Percentiles rank a stretch among this genome's conserved stretches.
Evolutionary conservation across 1,139 yeast genomes (phyloP).

Genomic region (Nakaseomyces nivariensis): DNA sequence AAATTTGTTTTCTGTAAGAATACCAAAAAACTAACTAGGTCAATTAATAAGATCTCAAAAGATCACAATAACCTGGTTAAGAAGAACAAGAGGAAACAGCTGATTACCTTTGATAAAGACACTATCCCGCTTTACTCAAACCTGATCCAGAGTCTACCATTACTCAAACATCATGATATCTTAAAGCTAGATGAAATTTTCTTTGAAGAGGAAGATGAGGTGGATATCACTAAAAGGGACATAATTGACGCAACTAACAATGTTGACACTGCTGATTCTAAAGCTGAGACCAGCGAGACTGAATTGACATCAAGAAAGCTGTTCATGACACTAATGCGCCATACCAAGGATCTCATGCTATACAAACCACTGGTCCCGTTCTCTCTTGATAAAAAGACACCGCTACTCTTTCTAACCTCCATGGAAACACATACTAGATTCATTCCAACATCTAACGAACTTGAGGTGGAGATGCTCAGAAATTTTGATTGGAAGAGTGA

Average conservation of each 20-base stretch:
- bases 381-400: constrained; percentile 8
- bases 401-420: constrained; percentile 22
- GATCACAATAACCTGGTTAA: neutral
- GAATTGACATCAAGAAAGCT: constrained; percentile 23
- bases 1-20: constrained; percentile 27
- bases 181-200: constrained; percentile 4
- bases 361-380: constrained; percentile 35
- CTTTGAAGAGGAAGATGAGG: constrained; percentile 4
- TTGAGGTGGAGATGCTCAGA: constrained; percentile 21
- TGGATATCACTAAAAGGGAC: neutral
- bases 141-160: constrained; percentile 8
- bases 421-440: constrained; percentile 13
- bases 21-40: constrained; percentile 6
- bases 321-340: constrained; percentile 32
- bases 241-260: neutral
- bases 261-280: neutral
- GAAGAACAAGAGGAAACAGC: constrained; percentile 2
- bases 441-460: constrained; percentile 19
- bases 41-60: neutral
- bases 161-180: constrained; percentile 11
- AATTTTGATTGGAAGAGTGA: constrained; percentile 40
- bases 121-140: constrained; percentile 6
- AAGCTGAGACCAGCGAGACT: neutral
- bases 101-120: constrained; percentile 2
- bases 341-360: constrained; percentile 34